These are phyloP conservation scores for Tetrapisispora arboricola DNA, from an alignment of 805 yeast genomes.

Conservation along the genomic window DNA sequence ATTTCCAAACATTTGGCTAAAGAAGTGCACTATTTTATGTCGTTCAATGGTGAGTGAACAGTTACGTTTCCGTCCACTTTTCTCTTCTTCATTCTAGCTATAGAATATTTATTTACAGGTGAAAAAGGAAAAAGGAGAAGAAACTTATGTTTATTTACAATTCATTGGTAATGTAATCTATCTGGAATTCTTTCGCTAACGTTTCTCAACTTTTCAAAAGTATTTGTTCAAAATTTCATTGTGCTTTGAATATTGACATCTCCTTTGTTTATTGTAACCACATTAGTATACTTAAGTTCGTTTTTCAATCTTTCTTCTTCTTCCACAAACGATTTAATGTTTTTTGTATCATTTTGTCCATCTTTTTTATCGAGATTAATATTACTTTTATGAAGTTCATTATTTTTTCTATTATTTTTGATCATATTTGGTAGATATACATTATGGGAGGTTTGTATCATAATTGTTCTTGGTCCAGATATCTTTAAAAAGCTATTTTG, in stretches of 20 bases:
- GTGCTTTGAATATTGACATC: constrained; percentile 18
- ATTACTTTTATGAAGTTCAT: not conserved
- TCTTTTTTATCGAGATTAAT: not conserved
- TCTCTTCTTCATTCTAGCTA: no score
- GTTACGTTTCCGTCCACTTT: no score
- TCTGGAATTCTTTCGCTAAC: no score
- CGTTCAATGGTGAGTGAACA: no score
- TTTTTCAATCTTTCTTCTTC: constrained; percentile 1
- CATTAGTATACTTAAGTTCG: constrained; percentile 14
- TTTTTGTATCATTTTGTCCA: not conserved
- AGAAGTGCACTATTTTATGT: no score
- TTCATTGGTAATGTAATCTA: no score
- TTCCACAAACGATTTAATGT: not conserved
- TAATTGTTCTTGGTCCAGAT: constrained; percentile 27
- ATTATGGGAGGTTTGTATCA: constrained; percentile 19
- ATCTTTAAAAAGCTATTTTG: constrained; percentile 20
- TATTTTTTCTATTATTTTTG: not conserved
- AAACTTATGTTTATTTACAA: no score
- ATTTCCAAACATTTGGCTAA: no score
- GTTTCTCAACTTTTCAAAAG: no score
- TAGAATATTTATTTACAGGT: no score
- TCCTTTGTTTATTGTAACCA: constrained; percentile 17
- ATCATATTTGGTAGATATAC: not conserved
- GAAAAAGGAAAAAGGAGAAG: no score
- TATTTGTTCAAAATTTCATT: constrained; percentile 1